Evolutionary conservation across 139 green algal genomes (phyloP), one percentile per base, ranked within the genome.

Genomic region (Coccomyxa sp.): DNA sequence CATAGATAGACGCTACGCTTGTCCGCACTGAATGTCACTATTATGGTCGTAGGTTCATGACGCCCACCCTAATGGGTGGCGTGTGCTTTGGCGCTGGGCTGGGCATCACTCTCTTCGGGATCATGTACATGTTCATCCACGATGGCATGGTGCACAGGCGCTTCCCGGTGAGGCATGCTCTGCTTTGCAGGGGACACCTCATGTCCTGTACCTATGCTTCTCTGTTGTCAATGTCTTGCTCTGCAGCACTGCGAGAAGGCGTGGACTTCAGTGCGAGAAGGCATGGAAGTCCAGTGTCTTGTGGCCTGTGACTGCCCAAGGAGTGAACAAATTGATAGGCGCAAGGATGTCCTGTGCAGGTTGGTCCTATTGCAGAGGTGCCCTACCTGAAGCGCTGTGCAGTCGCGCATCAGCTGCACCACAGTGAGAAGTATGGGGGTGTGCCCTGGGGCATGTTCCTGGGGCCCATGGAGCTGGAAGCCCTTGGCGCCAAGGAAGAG

Each of bases 51-150:
- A 64, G 50, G 69, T 98, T 98, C 82, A 68, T 98, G 33, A 93
- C 89, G 58, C 90, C 92, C 18, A 88, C 54, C n/a, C 31, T 78
- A 18, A 35, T 68, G 40, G 81, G 75, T n/a, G 90, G 89, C 73
- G 38, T 97, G 31, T 96, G 88, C 82, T 99, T 97, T 79, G 95
- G 95, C 24, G 87, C 90, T 22, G 96, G 96, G 2, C 85, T 99
- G 55, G 96, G 96, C 83, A 99, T 99, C 87, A 98, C 95, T 1
- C 81, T 98, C 3, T 99, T 97, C 76, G 96, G 96, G 69, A 98
- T 98, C 68, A 88, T 82, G 27, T 99, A 99, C 90, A 98, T 99
- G 94, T 99, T 98, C 86, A 89, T 99, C 29, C 96, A 99, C 82
- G 96, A 99, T 81, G 96, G 96, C 39, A 81, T 99, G 27, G 94